Evolutionary conservation across 176 grass and related monocot species (phyloP).

Genomic region (Pharus latifolius): DNA sequence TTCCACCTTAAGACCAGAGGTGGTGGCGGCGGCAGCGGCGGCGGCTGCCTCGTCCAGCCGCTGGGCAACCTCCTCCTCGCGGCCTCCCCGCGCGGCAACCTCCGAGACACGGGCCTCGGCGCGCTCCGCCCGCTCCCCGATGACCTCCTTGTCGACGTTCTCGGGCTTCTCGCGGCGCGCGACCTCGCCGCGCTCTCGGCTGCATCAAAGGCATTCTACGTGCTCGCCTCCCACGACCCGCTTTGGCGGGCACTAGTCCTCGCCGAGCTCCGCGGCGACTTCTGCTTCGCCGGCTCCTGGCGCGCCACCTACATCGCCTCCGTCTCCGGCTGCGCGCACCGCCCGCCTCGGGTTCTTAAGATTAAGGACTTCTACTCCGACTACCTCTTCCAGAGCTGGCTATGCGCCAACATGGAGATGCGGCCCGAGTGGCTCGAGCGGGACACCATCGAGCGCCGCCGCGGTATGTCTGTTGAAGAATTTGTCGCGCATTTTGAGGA

Average conservation of each 20-base stretch:
- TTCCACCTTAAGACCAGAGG: conserved; percentile 59
- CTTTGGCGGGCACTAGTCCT: conserved; percentile 63
- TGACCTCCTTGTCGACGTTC: conserved; percentile 67
- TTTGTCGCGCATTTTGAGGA: conserved; percentile 63
- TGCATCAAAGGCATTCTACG: conserved; percentile 53
- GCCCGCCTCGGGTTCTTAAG: conserved; percentile 4
- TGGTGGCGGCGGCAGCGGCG: too few relatives aligned
- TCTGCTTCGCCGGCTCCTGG: conserved; percentile 53
- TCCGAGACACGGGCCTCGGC: conserved; percentile 62
- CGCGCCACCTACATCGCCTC: conserved; percentile 48
- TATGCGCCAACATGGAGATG: conserved; percentile 96
- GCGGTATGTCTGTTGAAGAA: conserved; percentile 45
- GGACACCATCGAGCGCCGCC: conserved; percentile 69
- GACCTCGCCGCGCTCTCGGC: conserved; percentile 48
- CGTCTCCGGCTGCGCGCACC: not conserved
- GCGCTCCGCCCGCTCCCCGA: conserved; percentile 44
- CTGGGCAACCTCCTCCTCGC: conserved; percentile 76
- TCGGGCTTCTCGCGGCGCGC: conserved; percentile 41
- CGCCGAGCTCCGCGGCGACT: conserved; percentile 40
- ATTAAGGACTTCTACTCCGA: conserved; percentile 77
- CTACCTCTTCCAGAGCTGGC: conserved; percentile 98
- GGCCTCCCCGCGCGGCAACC: conserved; percentile 22
- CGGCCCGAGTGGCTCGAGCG: conserved; percentile 68
- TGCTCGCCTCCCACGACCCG: conserved; percentile 62
- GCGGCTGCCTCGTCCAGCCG: conserved; percentile 45